Conservation (phyloP, 257 asterid genomes). For the Nicotiana sylvestris region DNA sequence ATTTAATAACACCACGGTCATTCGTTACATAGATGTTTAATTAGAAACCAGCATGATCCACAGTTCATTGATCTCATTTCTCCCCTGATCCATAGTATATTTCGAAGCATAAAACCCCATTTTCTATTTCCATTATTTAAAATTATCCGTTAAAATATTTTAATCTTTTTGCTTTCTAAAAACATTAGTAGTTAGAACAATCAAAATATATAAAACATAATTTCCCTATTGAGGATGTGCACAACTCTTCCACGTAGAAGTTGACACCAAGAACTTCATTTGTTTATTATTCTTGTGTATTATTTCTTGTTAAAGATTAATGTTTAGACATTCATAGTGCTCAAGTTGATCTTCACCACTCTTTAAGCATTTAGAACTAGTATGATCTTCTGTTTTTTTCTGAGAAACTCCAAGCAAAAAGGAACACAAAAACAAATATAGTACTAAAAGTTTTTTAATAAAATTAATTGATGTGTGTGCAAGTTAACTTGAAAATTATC, state of each 20-base stretch:
- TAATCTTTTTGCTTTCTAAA: background rate
- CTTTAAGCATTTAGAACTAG: background rate
- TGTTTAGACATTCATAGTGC: background rate
- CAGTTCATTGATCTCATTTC: background rate
- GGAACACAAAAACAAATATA: background rate
- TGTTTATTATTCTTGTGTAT: background rate
- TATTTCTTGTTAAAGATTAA: background rate
- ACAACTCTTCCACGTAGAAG: background rate
- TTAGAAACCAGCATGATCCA: background rate
- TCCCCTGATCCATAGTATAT: background rate
- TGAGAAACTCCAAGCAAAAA: background rate
- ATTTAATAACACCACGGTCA: background rate
- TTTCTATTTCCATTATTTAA: background rate
- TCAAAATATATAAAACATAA: background rate
- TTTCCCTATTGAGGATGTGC: background rate
- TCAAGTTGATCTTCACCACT: conserved; percentile 17
- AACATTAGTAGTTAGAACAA: background rate
- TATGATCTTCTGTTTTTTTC: background rate
- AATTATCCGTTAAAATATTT: background rate
- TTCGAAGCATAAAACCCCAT: background rate
- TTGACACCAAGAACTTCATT: conserved; percentile 9
- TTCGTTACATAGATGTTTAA: conserved; percentile 1
- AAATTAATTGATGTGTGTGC: background rate
- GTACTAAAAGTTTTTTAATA: background rate
- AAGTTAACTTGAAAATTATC: background rate